These are phyloP conservation scores for Durio zibethinus DNA, from an alignment of 345 rosid genomes.

Conservation along the genomic window DNA sequence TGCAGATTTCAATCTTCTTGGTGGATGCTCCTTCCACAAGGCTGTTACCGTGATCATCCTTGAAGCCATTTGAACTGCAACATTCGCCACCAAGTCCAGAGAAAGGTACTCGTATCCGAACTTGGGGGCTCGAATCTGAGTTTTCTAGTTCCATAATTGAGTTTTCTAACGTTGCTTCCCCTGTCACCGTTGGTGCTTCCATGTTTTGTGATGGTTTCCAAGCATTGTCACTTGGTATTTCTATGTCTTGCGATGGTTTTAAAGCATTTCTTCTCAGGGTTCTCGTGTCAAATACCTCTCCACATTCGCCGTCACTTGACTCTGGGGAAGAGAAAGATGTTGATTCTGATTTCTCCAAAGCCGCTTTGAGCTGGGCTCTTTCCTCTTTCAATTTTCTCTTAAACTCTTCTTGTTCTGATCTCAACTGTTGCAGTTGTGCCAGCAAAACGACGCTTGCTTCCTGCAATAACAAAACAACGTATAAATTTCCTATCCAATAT, in stretches of 20 bases:
- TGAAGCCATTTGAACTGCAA: not conserved
- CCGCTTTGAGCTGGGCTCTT: slow-evolving; percentile 39
- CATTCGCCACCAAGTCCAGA: not conserved
- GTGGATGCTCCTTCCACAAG: not conserved
- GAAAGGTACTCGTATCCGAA: not conserved
- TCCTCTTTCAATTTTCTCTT: slow-evolving; percentile 54
- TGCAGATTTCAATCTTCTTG: slow-evolving; percentile 62
- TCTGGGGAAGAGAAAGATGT: slow-evolving; percentile 39
- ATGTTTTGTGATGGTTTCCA: not conserved
- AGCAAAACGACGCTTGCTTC: slow-evolving; percentile 54
- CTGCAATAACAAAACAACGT: slow-evolving; percentile 26
- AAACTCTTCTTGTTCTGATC: slow-evolving; percentile 51
- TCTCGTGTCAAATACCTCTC: slow-evolving; percentile 50
- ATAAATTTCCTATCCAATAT: not conserved
- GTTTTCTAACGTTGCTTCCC: not conserved
- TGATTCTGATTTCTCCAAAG: slow-evolving; percentile 32
- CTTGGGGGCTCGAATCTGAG: slow-evolving; percentile 3
- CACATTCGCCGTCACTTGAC: slow-evolving; percentile 48
- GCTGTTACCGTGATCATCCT: not conserved
- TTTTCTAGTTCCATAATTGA: not conserved
- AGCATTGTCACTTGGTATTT: not conserved
- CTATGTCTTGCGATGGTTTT: not conserved
- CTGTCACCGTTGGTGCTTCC: not conserved
- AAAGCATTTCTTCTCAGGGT: slow-evolving; percentile 25
- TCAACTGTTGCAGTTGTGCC: slow-evolving; percentile 49